Evolutionary conservation across 2,329 filamentous ascomycete genomes (phyloP).

Genomic region (Capronia americana): DNA sequence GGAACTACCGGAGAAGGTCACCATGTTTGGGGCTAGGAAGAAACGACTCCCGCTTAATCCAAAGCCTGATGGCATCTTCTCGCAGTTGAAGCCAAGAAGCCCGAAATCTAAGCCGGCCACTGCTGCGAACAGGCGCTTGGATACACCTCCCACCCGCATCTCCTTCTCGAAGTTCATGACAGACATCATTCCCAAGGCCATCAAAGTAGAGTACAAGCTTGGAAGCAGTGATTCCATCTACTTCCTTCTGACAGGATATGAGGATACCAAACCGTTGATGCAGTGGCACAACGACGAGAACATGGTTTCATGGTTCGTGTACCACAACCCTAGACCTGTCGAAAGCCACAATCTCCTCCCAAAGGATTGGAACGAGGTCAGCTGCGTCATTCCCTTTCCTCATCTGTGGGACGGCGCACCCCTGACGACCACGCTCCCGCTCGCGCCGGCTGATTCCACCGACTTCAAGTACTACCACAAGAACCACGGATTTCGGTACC

Average conservation of each 20-base stretch:
- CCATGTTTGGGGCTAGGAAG: neutral
- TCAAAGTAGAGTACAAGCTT: conserved; percentile 3
- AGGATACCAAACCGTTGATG: conserved; percentile 5
- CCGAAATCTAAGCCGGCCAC: neutral
- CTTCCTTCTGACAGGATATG: neutral
- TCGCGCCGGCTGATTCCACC: neutral
- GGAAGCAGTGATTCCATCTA: neutral
- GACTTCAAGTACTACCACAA: conserved; percentile 9
- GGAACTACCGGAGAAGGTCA: neutral
- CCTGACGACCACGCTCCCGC: neutral
- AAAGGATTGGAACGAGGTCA: neutral
- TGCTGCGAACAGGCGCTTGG: neutral
- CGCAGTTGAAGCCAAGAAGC: neutral
- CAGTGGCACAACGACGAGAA: conserved; percentile 2
- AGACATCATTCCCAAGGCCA: neutral
- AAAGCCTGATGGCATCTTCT: neutral
- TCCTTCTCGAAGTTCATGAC: conserved; percentile 2
- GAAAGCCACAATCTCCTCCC: neutral
- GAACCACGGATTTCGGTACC: neutral
- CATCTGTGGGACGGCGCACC: conserved; percentile 1
- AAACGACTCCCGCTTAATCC: neutral
- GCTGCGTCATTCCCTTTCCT: neutral
- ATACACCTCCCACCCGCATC: neutral
- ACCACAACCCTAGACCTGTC: neutral
- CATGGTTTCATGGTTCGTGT: neutral